Conservation (phyloP, 164 flowering plant genomes). For the Vitis rupestris region DNA sequence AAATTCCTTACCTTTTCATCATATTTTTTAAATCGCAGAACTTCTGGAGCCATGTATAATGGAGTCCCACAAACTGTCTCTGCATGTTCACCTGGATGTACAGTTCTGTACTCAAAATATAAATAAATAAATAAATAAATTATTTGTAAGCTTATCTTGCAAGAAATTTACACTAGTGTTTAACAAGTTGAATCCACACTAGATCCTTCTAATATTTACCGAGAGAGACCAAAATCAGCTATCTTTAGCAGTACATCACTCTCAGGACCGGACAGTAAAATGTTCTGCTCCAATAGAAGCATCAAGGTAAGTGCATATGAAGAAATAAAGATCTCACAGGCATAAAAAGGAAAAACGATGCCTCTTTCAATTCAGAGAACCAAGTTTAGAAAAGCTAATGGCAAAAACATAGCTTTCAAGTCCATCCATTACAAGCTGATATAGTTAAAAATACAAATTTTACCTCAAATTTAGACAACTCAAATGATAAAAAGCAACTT, state of each 20-base stretch:
- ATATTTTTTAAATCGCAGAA: constrained; percentile 55
- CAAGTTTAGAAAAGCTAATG: too few relatives aligned
- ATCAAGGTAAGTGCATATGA: constrained; percentile 6
- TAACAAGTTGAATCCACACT: background rate
- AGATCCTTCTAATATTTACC: constrained; percentile 30
- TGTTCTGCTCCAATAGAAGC: constrained; percentile 44
- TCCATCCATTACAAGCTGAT: too few relatives aligned
- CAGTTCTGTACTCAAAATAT: constrained; percentile 28
- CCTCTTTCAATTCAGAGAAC: background rate
- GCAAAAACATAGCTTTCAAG: too few relatives aligned
- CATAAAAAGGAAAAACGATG: background rate
- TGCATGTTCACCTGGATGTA: constrained; percentile 37
- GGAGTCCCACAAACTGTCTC: constrained; percentile 72
- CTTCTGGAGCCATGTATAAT: constrained; percentile 77
- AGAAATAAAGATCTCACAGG: background rate
- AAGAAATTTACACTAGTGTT: background rate
- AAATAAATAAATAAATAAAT: background rate
- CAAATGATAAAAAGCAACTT: too few relatives aligned
- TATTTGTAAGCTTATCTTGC: background rate
- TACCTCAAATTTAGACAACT: too few relatives aligned
- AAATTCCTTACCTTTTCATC: constrained; percentile 49
- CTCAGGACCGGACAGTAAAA: constrained; percentile 41
- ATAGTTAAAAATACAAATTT: too few relatives aligned
- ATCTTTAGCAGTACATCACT: constrained; percentile 54
- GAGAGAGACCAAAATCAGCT: constrained; percentile 70